These are phyloP conservation scores for Beauveria sp. DNA, from an alignment of 2,329 filamentous ascomycete genomes.

Conservation along the genomic window DNA sequence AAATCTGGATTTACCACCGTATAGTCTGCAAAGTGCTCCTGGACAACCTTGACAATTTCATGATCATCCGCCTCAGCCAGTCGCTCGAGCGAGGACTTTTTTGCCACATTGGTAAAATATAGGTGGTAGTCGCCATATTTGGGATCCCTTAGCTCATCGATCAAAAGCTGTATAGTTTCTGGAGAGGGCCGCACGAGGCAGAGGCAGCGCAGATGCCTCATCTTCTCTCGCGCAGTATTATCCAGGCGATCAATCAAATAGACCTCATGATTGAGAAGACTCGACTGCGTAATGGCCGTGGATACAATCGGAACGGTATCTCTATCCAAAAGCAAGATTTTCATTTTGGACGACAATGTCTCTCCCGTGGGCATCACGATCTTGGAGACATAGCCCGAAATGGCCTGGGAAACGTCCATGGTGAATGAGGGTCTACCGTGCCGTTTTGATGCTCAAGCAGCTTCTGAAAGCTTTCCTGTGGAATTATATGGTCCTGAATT, in stretches of 20 bases:
- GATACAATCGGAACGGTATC: conserved; percentile 94
- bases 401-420: conserved; percentile 92
- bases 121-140: conserved; percentile 97
- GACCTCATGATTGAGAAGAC: conserved; percentile 90
- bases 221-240: conserved; percentile 85
- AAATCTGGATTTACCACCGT: conserved; percentile 91
- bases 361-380: conserved; percentile 75
- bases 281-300: conserved; percentile 89
- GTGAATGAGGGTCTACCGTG: background rate
- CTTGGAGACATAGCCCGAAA: conserved; percentile 92
- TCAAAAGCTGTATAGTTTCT: conserved; percentile 85
- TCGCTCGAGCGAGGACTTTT: conserved; percentile 90
- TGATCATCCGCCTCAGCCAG: conserved; percentile 95
- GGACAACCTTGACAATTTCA: conserved; percentile 87
- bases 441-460: background rate
- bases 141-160: conserved; percentile 91
- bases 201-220: conserved; percentile 90
- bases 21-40: conserved; percentile 96
- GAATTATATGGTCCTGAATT: too few species aligned
- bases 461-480: background rate
- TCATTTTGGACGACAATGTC: conserved; percentile 82
- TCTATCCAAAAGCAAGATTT: conserved; percentile 86
- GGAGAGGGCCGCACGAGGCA: conserved; percentile 89
- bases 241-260: conserved; percentile 96
- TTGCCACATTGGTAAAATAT: conserved; percentile 95